Conservation (phyloP, 768 basidiomycete species). For the Kwoniella shandongensis region DNA sequence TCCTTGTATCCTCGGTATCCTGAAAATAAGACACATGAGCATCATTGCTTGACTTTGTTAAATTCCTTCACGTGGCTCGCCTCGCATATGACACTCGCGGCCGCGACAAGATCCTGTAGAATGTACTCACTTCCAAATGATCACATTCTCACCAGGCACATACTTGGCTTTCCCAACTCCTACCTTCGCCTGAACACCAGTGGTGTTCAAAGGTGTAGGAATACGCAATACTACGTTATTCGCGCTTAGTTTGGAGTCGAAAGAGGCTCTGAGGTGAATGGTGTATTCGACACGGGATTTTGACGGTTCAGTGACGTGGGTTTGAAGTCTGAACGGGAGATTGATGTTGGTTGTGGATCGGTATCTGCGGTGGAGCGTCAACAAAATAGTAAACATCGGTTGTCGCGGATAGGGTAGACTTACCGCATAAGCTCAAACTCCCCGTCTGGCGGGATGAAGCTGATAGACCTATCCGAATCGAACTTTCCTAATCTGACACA, state of each 20-base stretch:
- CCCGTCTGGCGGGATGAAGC: slow-evolving; percentile 96
- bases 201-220: slow-evolving; percentile 94
- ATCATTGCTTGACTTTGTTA: not conserved
- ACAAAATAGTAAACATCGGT: slow-evolving; percentile 2
- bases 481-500: slow-evolving; percentile 95
- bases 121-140: slow-evolving; percentile 91
- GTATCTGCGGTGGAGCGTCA: slow-evolving; percentile 62
- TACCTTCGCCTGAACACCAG: slow-evolving; percentile 86
- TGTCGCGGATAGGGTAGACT: slow-evolving; percentile 38
- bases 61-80: not conserved
- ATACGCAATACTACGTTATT: slow-evolving; percentile 89
- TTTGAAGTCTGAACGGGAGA: slow-evolving; percentile 81
- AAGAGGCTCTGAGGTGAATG: slow-evolving; percentile 81
- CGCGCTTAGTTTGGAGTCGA: slow-evolving; percentile 86
- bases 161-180: slow-evolving; percentile 95
- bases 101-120: not conserved
- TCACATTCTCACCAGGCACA: slow-evolving; percentile 89
- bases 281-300: slow-evolving; percentile 89
- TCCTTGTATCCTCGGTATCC: slow-evolving; percentile 88
- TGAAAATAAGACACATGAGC: slow-evolving; percentile 52
- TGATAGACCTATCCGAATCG: slow-evolving; percentile 88
- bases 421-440: slow-evolving; percentile 98
- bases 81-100: not conserved
- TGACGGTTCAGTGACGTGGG: slow-evolving; percentile 89
- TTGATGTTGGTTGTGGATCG: slow-evolving; percentile 95